Percentiles rank a stretch among this genome's conserved stretches.
Evolutionary conservation across 139 green algal species (phyloP).

Genomic region (Chlamydomonas schloesseri): DNA sequence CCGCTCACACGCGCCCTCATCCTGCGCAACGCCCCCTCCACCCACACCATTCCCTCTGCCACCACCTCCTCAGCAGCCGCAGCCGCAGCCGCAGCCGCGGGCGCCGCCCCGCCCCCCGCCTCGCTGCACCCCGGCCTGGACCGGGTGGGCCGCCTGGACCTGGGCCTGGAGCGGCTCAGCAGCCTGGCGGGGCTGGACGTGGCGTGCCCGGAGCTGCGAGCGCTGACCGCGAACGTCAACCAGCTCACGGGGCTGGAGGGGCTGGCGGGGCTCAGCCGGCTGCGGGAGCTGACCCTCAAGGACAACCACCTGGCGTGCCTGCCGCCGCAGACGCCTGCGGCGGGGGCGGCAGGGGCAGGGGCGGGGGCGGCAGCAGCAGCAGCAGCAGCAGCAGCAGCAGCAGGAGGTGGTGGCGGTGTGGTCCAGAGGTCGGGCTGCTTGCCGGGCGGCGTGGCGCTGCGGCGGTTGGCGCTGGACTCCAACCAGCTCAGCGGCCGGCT

Average conservation of each 20-base stretch:
- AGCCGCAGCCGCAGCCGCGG: not conserved
- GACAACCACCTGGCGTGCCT: constrained; percentile 11
- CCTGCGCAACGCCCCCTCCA: not conserved
- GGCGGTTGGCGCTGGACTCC: constrained; percentile 10
- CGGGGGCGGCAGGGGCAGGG: too few species aligned
- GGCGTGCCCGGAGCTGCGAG: not conserved
- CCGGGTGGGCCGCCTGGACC: not conserved
- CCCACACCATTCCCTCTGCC: not conserved
- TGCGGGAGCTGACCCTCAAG: constrained; percentile 19
- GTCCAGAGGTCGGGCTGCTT: not conserved
- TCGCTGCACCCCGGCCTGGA: not conserved
- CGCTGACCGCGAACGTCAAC: constrained; percentile 2
- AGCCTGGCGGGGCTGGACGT: constrained; percentile 24
- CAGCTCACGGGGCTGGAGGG: not conserved
- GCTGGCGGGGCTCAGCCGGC: not conserved
- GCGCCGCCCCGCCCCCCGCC: not conserved
- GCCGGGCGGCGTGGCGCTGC: not conserved
- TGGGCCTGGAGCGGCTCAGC: constrained; percentile 22
- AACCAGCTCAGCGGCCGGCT: constrained; percentile 15
- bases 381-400: not conserved
- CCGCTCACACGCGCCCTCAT: constrained; percentile 20
- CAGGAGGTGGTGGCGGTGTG: not conserved
- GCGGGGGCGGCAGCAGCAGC: too few species aligned
- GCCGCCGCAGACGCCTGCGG: not conserved
- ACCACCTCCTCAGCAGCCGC: not conserved